phyloP scores from a whole-genome alignment of 257 asterid genomes.

The Leonotis leonurus region DNA sequence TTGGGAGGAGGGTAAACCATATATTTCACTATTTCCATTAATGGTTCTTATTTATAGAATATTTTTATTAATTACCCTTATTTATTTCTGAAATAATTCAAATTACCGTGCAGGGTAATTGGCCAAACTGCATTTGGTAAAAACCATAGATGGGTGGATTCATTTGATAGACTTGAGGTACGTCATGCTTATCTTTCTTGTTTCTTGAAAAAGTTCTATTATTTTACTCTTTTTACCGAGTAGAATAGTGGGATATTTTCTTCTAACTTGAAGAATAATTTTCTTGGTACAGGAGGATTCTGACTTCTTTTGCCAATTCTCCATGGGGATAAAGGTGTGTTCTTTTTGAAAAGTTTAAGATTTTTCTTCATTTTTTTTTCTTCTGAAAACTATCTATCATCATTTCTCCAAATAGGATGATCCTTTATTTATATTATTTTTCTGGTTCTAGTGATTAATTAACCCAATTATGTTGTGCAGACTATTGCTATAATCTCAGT shows the following conservation, averaged over 20 bases:
- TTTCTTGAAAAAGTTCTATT: no score
- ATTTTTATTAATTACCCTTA: neutral
- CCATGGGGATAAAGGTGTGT: constrained; percentile 72
- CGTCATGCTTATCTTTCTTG: no score
- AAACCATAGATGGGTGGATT: constrained; percentile 52
- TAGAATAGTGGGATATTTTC: neutral
- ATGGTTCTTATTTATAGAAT: neutral
- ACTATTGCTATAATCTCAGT: constrained; percentile 69
- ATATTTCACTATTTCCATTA: no score
- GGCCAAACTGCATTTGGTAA: constrained; percentile 64
- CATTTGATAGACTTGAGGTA: constrained; percentile 31
- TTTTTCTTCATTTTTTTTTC: neutral
- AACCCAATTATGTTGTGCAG: constrained; percentile 32
- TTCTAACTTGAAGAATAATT: neutral
- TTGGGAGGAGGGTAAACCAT: constrained; percentile 79
- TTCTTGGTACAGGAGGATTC: constrained; percentile 49
- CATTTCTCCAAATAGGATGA: neutral
- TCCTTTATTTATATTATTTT: neutral
- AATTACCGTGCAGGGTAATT: constrained; percentile 46
- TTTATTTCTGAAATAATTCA: neutral
- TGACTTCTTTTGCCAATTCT: constrained; percentile 48
- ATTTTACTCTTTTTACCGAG: no score
- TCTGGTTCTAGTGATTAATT: neutral
- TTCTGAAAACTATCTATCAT: no score
- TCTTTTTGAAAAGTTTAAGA: no score